A percentile compares a stretch with the other conserved stretches of the same genome.
phyloP scores from a whole-genome alignment of 768 basidiomycete genomes.

The Xerocomellus dryophilus region DNA sequence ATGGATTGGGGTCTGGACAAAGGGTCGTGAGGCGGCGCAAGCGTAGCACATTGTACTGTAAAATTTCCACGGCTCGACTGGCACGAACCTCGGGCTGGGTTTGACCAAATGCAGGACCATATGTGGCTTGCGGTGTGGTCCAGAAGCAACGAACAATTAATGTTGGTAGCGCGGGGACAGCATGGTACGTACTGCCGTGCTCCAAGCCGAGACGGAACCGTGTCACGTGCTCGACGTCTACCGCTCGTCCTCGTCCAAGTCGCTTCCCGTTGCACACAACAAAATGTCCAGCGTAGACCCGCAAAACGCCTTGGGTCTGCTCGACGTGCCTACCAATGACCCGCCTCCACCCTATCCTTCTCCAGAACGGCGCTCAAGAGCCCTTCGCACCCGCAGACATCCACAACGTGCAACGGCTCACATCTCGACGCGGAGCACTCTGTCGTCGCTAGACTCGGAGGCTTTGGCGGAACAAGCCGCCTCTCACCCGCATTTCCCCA shows the following conservation, averaged over 20 bases:
- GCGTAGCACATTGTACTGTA: background rate
- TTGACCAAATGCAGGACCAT: background rate
- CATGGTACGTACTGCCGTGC: too few relatives aligned
- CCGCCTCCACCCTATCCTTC: conserved; percentile 74
- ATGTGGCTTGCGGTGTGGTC: background rate
- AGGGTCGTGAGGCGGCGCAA: background rate
- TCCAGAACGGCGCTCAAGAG: conserved; percentile 40
- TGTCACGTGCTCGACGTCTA: background rate
- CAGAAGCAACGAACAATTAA: background rate
- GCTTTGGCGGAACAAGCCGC: conserved; percentile 33
- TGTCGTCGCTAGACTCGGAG: conserved; percentile 36
- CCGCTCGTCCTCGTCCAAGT: background rate
- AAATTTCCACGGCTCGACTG: background rate
- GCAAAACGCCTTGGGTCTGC: conserved; percentile 6
- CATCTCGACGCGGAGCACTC: conserved; percentile 28
- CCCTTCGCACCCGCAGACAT: conserved; percentile 31
- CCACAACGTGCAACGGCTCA: conserved; percentile 30
- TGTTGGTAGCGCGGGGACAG: background rate
- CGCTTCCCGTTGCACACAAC: background rate
- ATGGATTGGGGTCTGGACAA: background rate
- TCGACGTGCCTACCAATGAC: conserved; percentile 35
- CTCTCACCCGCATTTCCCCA: conserved; percentile 23
- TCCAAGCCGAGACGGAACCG: too few relatives aligned
- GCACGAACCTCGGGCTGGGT: too few relatives aligned
- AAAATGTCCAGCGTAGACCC: conserved; percentile 13